Percentiles rank a stretch among this genome's conserved stretches.
Conservation (phyloP, 139 green algal genomes). For the Asterochloris erici region DNA sequence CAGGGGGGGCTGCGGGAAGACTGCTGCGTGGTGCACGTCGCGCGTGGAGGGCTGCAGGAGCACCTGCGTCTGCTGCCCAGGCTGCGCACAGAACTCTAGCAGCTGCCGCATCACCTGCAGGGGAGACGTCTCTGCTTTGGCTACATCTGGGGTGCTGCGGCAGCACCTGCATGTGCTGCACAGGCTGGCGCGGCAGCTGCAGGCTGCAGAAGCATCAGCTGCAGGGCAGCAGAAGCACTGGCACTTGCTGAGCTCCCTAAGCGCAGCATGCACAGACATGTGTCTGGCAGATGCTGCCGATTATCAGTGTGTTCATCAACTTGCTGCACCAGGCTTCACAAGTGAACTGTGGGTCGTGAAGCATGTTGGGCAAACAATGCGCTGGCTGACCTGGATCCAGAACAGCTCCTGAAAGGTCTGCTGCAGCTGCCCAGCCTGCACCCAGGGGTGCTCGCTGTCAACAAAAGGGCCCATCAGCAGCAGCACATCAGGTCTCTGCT, state of each 20-base stretch:
- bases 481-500: conserved; percentile 58
- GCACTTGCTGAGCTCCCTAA: too few relatives aligned
- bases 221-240: too few relatives aligned
- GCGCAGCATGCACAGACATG: too few relatives aligned
- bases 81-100: conserved; percentile 14
- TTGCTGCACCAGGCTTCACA: too few relatives aligned
- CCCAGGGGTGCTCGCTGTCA: conserved; percentile 72
- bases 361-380: too few relatives aligned
- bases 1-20: conserved; percentile 77
- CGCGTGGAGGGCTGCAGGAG: conserved; percentile 73
- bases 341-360: too few relatives aligned
- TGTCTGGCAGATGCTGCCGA: too few relatives aligned
- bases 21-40: conserved; percentile 64
- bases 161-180: too few relatives aligned
- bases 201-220: too few relatives aligned
- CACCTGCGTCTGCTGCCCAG: conserved; percentile 26
- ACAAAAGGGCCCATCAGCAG: conserved; percentile 91
- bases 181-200: too few relatives aligned
- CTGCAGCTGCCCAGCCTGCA: conserved; percentile 62
- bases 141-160: too few relatives aligned
- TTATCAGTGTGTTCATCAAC: too few relatives aligned
- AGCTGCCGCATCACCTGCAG: conserved; percentile 48
- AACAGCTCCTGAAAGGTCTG: conserved; percentile 76
- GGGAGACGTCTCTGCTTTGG: background rate
- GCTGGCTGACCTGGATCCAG: conserved; percentile 33